Conservation (phyloP, 2,329 filamentous ascomycete species). For the Colletotrichum orchidophilum region DNA sequence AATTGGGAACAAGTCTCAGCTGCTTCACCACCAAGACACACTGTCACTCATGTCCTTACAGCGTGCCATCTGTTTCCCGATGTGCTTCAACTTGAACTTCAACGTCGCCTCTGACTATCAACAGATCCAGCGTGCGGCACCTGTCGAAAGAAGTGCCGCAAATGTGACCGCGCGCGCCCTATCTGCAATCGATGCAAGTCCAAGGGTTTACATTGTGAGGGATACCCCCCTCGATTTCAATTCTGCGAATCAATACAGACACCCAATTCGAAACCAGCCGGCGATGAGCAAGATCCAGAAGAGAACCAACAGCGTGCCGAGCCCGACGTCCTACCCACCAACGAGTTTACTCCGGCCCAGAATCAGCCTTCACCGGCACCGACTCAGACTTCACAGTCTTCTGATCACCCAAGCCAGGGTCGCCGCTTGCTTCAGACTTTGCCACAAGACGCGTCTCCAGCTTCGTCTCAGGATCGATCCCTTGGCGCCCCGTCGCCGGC, state of each 20-base stretch:
- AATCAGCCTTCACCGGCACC: not conserved
- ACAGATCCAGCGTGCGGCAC: conserved; percentile 43
- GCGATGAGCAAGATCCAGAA: not conserved
- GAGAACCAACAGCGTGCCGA: not conserved
- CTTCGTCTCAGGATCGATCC: not conserved
- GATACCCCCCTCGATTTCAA: conserved; percentile 42
- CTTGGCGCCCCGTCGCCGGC: conserved; percentile 4
- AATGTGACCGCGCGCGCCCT: conserved; percentile 42
- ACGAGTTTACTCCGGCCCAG: not conserved
- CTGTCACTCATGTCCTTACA: not conserved
- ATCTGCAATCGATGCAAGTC: conserved; percentile 40
- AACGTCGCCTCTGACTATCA: not conserved
- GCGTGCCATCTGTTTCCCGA: not conserved
- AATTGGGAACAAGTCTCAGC: not conserved
- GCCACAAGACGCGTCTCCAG: not conserved
- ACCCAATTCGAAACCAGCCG: conserved; percentile 34
- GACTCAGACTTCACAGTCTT: not conserved
- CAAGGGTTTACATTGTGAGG: conserved; percentile 43
- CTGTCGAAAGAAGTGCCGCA: conserved; percentile 45
- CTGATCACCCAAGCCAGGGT: not conserved
- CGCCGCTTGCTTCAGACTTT: not conserved
- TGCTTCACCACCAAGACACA: not conserved
- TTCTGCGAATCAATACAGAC: conserved; percentile 37
- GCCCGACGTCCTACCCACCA: not conserved
- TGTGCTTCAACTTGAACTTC: not conserved